Evolutionary conservation across 2,329 filamentous ascomycete genomes (phyloP).

Genomic region (Talaromyces piceae): DNA sequence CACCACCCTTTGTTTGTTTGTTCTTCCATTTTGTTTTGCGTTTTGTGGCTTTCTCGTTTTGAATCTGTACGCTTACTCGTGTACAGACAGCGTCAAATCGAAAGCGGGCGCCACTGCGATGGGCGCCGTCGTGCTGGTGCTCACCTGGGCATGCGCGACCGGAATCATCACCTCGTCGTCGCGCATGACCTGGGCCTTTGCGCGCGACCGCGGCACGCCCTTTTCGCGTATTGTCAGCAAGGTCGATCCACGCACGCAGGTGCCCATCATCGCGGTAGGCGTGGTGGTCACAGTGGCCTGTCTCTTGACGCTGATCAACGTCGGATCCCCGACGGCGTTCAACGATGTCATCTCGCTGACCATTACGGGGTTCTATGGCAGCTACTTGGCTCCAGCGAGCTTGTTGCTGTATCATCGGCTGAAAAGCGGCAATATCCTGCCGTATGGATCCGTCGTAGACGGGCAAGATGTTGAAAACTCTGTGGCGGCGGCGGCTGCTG

Average conservation of each 20-base stretch:
- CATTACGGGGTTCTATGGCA: slow-evolving; percentile 31
- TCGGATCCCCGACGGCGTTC: slow-evolving; percentile 41
- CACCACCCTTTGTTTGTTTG: slow-evolving; percentile 26
- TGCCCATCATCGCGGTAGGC: slow-evolving; percentile 32
- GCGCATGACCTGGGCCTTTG: slow-evolving; percentile 51
- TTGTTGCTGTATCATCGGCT: slow-evolving; percentile 29
- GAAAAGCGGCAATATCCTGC: slow-evolving; percentile 28
- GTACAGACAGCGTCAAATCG: slow-evolving; percentile 15
- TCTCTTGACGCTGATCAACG: slow-evolving; percentile 46
- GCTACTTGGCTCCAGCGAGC: slow-evolving; percentile 26
- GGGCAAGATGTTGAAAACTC: slow-evolving; percentile 12
- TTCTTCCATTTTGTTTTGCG: slow-evolving; percentile 20
- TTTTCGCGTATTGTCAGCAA: slow-evolving; percentile 25
- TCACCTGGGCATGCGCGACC: slow-evolving; percentile 19
- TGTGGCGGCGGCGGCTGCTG: neutral
- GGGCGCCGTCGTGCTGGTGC: slow-evolving; percentile 17
- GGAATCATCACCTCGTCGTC: slow-evolving; percentile 18
- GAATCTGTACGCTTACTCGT: too few species aligned
- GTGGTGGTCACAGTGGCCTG: slow-evolving; percentile 38
- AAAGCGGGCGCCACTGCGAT: slow-evolving; percentile 19
- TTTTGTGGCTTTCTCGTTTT: too few species aligned
- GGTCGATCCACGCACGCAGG: slow-evolving; percentile 5
- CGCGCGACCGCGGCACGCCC: slow-evolving; percentile 34
- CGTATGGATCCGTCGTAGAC: slow-evolving; percentile 27
- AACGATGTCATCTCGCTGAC: slow-evolving; percentile 39